Base-by-base conservation (phyloP, 192 early-diverging fungal genomes). In the Pilaira anomala region DNA sequence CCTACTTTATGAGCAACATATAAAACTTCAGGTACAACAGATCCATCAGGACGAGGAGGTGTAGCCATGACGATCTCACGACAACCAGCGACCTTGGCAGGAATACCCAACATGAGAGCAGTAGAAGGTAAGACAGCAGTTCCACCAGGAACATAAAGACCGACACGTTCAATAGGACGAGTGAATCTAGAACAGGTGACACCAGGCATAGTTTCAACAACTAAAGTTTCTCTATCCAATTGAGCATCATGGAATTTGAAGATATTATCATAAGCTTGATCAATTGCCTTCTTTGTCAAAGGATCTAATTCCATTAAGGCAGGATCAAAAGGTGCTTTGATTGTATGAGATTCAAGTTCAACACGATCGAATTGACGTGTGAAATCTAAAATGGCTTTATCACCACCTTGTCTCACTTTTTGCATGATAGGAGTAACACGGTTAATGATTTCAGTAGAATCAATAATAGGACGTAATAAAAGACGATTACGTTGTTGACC, bases 1-100 rank as follows among this genome's bases (percentile, higher is more conserved):
- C 95, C 95, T 42, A 97, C 83, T 88, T 98, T 98, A 73, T 93
- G 83, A 7, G 97, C 97, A 18, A 97, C 97, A 68, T 99, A 99
- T 62, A 99, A 82, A 6, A 99, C 94, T 76, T 99, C 97, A 26
- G 96, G 96, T 3, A 88, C 89, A 67, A 96, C 80, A 25, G 87
- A 84, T 25, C 97, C 97, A 73, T 98, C 94, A 40, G 85, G 74
- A 40, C 92, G 83, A 26, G 97, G 97, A 28, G 97, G 97, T 6
- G 93, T 93, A 29, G 96, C 97, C 68, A 99, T 78, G 4, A 98
- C 91, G 74, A 99, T 98, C 66, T 97, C 87, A 60, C 76, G 81
- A 77, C 96, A 98, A 29, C 95, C 94, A 26, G 97, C 97, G 4
- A 98, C 97, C 73, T 90, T 89, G 6, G 97, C 97, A 26, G 97